Evolutionary conservation across 129 eudicot genomes (phyloP).

Genomic region (carrot (Daucus carota)): DNA sequence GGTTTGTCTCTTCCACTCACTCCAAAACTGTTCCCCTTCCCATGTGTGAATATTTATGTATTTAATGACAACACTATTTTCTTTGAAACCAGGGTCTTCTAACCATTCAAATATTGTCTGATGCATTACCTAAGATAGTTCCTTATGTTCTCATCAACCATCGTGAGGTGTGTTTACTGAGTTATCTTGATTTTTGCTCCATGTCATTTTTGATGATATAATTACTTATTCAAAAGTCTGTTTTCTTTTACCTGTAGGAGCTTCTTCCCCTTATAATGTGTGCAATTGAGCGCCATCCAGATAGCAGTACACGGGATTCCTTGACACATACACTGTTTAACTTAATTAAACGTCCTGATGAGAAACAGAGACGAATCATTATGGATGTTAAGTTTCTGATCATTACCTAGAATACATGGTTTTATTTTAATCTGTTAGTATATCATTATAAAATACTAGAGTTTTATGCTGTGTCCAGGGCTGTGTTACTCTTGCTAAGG

Average conservation of each 20-base stretch:
- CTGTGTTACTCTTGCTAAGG: conserved; percentile 87
- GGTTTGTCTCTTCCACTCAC: conserved; percentile 33
- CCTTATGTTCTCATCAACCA: conserved; percentile 95
- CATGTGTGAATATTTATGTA: background rate
- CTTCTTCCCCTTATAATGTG: conserved; percentile 98
- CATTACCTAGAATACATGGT: conserved; percentile 9
- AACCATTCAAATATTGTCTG: conserved; percentile 87
- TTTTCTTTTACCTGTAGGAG: conserved; percentile 49
- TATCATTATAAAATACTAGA: background rate
- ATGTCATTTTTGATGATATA: background rate
- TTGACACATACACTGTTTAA: conserved; percentile 92
- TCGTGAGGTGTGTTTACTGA: conserved; percentile 62
- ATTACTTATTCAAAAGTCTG: background rate
- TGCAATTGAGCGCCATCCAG: conserved; percentile 96
- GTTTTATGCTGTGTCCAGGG: conserved; percentile 49
- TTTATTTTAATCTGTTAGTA: background rate
- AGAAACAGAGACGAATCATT: conserved; percentile 79
- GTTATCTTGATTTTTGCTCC: conserved; percentile 4
- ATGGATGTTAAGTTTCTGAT: conserved; percentile 71
- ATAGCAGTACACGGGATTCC: conserved; percentile 80
- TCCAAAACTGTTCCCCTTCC: background rate
- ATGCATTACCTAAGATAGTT: conserved; percentile 92
- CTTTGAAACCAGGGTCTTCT: conserved; percentile 59
- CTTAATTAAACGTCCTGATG: conserved; percentile 97
- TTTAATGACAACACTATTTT: conserved; percentile 10